Percentiles rank a stretch among this genome's conserved stretches.
These are phyloP conservation scores for Hyaloscypha hepaticicola DNA, from an alignment of 495 filamentous ascomycete genomes.

Conservation along the genomic window DNA sequence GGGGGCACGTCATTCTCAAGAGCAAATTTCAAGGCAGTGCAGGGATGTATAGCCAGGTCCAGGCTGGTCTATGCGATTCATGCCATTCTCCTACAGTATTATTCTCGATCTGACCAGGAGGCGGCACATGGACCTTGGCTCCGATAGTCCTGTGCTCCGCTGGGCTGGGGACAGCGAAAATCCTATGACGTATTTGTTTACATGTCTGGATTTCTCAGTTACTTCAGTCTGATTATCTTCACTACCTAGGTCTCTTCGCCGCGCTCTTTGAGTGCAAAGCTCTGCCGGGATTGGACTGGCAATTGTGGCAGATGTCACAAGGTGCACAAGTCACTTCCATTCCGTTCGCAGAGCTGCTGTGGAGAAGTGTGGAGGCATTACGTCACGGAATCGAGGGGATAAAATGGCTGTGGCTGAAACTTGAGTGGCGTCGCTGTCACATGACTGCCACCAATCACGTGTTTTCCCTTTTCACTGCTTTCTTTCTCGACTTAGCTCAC, in stretches of 20 bases:
- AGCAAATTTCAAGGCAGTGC: background rate
- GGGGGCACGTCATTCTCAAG: background rate
- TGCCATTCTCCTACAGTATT: background rate
- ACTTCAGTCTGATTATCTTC: background rate
- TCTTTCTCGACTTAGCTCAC: no score
- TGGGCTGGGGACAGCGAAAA: background rate
- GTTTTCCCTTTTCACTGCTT: no score
- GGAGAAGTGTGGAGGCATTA: background rate
- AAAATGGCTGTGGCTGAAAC: constrained; percentile 1
- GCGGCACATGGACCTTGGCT: background rate
- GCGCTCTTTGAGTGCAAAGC: background rate
- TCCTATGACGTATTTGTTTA: constrained; percentile 1
- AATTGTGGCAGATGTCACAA: background rate
- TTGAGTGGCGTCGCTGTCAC: background rate
- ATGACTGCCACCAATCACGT: background rate
- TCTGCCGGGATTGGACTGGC: background rate
- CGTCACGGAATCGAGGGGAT: no score
- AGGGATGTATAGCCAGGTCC: constrained; percentile 1
- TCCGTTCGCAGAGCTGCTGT: constrained; percentile 12
- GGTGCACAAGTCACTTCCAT: no score
- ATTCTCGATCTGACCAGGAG: background rate
- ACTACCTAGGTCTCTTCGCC: no score
- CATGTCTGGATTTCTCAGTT: background rate
- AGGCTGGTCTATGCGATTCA: background rate
- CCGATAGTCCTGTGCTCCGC: background rate